A percentile compares a stretch with the other conserved stretches of the same genome.
Conservation (phyloP, 2,329 filamentous ascomycete genomes). For the Sporothrix sp. region DNA sequence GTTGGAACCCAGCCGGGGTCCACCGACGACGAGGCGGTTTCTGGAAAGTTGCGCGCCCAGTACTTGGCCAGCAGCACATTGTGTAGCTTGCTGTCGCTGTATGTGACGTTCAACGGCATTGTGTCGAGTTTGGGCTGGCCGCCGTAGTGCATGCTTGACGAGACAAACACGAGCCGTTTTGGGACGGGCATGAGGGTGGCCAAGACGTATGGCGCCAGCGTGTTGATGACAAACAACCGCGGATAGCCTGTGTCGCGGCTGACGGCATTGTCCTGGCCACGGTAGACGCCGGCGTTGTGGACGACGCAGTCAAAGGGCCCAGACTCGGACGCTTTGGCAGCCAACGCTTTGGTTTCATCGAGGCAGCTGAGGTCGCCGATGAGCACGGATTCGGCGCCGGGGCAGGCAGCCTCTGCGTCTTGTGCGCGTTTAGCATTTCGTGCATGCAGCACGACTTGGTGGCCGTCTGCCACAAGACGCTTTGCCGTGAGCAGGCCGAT, state of each 20-base stretch:
- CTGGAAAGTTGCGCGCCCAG: conserved; percentile 30
- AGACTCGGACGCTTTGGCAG: conserved; percentile 33
- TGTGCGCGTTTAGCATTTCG: conserved; percentile 44
- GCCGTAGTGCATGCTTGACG: conserved; percentile 39
- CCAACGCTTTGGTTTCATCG: conserved; percentile 40
- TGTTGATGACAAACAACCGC: conserved; percentile 45
- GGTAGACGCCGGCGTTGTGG: conserved; percentile 47
- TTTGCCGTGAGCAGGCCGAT: conserved; percentile 43
- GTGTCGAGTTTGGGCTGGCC: conserved; percentile 38
- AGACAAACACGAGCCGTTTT: conserved; percentile 41
- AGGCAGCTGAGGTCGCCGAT: conserved; percentile 44
- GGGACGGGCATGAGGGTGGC: conserved; percentile 40
- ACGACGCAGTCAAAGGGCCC: conserved; percentile 46
- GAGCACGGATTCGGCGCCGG: conserved; percentile 40
- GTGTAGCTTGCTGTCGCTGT: conserved; percentile 47
- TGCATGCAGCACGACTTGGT: conserved; percentile 47
- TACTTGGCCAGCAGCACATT: conserved; percentile 45
- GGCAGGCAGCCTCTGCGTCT: conserved; percentile 37
- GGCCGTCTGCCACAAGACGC: conserved; percentile 39
- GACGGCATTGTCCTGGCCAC: conserved; percentile 26
- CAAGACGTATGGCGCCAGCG: conserved; percentile 47
- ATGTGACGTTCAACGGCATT: conserved; percentile 21
- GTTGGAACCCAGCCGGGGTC: conserved; percentile 47
- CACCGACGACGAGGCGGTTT: conserved; percentile 28
- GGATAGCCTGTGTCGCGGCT: conserved; percentile 30